These are phyloP conservation scores for Phyllostachys edulis DNA, from an alignment of 176 grass and related monocot genomes.

Conservation along the genomic window DNA sequence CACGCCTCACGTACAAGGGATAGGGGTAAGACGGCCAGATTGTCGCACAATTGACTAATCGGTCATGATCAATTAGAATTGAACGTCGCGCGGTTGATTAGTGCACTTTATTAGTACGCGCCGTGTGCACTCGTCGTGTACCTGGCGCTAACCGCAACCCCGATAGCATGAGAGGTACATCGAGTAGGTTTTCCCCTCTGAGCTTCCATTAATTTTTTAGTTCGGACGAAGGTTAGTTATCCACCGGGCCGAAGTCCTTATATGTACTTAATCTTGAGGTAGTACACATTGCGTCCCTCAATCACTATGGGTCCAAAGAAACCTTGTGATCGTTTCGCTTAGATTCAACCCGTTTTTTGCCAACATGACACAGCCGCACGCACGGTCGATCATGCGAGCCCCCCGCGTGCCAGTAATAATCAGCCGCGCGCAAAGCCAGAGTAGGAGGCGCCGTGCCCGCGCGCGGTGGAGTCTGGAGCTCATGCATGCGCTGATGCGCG, in stretches of 20 bases:
- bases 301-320: not conserved
- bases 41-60: not conserved
- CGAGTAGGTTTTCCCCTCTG: not conserved
- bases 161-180: not conserved
- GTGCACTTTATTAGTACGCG: not conserved
- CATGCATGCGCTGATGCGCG: not conserved
- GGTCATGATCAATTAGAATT: not conserved
- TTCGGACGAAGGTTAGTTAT: not conserved
- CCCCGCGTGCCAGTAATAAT: not conserved
- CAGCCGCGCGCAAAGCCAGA: not conserved
- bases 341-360: not conserved
- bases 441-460: not conserved
- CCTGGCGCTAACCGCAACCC: not conserved
- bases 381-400: not conserved
- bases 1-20: not conserved
- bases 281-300: not conserved
- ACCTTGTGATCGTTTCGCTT: not conserved
- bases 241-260: not conserved
- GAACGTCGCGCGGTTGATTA: not conserved
- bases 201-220: not conserved
- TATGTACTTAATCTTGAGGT: not conserved
- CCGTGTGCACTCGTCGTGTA: too few relatives aligned
- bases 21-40: not conserved
- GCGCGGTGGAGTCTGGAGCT: not conserved
- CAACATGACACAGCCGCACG: too few relatives aligned